Evolutionary conservation across 2,329 filamentous ascomycete species (phyloP), one percentile per base, ranked within the genome.

Genomic region (Botrytis galanthina): DNA sequence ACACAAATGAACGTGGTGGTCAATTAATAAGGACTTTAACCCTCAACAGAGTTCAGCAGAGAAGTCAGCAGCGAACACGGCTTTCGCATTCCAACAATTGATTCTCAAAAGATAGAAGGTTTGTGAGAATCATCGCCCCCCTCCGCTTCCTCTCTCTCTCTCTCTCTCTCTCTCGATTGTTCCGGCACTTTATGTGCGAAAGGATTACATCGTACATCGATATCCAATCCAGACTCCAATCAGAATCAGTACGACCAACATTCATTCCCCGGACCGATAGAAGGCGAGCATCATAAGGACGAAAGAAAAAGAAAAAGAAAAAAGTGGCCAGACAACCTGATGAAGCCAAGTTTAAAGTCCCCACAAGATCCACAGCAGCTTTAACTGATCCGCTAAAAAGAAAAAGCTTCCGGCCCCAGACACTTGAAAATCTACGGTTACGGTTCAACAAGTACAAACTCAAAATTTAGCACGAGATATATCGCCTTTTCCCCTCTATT

Each of bases 361-460:
- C 44, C 22, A 10, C 39, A 46, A 29, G 61, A 64, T 46, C 61
- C 61, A 64, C 64, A 57, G n/a, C 42, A 57, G 51, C 51, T 57
- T 51, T 14, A 48, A 35, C 42, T 39, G 68, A 70, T 62, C 68
- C 68, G 22, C 68, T 62, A 70, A 62, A 62, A 62, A 62, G 59
- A 9, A 70, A 70, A 48, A 68, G 64, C 68, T 70, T 62, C 59
- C 57, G 68, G 68, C 42, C 68, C 68, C 68, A 70, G 51, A 60
- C 54, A 46, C 8, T 18, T 42, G 18, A 20, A 35, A 32, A 70
- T n/a, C 35, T 59, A 68, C 22, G 29, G 22, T 20, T 60, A 37
- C 32, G 35, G 14, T 46, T 37, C 39, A 63, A n/a, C 37, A 44
- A 64, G 61, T 4, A 64, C 39, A 64, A 64, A 64, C 61, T 64